Conservation (phyloP, 2,329 filamentous ascomycete genomes). For the Taxawa tesnikishii region DNA sequence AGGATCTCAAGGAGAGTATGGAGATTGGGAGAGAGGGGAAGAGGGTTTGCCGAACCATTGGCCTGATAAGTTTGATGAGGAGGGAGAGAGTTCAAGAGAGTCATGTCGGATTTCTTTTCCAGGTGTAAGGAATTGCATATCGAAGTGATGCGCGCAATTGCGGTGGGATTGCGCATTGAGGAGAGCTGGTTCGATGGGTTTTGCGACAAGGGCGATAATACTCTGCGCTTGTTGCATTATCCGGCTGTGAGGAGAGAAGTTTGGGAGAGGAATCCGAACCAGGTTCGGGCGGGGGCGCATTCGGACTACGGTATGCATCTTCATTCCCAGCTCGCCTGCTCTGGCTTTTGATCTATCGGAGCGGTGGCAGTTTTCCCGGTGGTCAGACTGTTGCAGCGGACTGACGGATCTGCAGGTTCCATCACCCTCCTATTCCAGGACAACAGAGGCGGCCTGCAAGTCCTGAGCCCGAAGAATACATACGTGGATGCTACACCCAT, state of each 20-base stretch:
- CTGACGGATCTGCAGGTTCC: constrained; percentile 16
- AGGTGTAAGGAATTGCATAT: constrained; percentile 62
- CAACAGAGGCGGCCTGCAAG: constrained; percentile 44
- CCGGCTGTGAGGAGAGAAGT: constrained; percentile 42
- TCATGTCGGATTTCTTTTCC: constrained; percentile 65
- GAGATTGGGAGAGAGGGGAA: constrained; percentile 51
- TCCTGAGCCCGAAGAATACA: constrained; percentile 51
- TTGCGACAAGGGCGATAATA: constrained; percentile 58
- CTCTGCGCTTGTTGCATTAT: constrained; percentile 40
- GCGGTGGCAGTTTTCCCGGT: neutral
- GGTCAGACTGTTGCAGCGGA: no score
- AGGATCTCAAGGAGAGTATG: constrained; percentile 47
- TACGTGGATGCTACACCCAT: constrained; percentile 81
- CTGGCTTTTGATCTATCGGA: constrained; percentile 1
- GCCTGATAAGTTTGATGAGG: constrained; percentile 40
- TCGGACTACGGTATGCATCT: constrained; percentile 45
- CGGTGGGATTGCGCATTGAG: constrained; percentile 54
- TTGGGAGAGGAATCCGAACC: constrained; percentile 36
- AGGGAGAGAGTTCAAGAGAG: constrained; percentile 54
- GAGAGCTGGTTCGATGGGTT: constrained; percentile 68
- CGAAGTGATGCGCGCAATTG: constrained; percentile 52
- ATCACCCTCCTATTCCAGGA: constrained; percentile 45
- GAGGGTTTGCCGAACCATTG: constrained; percentile 62
- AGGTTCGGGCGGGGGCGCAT: constrained; percentile 60
- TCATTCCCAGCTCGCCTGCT: no score